A percentile compares a stretch with the other conserved stretches of the same genome.
Evolutionary conservation across 768 basidiomycete species (phyloP).

Genomic region (Mycena amicta): DNA sequence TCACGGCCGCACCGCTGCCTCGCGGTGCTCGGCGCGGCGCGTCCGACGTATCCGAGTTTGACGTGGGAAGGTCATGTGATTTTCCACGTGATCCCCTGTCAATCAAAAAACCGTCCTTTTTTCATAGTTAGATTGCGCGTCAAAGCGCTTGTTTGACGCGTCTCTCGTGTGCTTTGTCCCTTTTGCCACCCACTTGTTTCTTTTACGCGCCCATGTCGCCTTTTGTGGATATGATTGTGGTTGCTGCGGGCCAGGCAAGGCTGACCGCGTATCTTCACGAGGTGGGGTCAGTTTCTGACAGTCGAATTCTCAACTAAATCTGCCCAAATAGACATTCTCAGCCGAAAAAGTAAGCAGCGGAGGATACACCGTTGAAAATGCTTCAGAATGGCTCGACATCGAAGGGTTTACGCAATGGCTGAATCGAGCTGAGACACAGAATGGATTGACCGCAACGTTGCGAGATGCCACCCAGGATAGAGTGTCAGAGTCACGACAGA

Average conservation of each 20-base stretch:
- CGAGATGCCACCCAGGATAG: neutral
- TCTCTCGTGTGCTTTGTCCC: neutral
- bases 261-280: conserved; percentile 14
- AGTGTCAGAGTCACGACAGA: neutral
- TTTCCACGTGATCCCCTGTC: too few relatives aligned
- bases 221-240: conserved; percentile 11
- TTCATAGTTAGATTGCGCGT: neutral
- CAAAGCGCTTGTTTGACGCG: neutral
- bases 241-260: conserved; percentile 17
- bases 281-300: conserved; percentile 5
- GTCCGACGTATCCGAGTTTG: too few relatives aligned
- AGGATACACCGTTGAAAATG: conserved; percentile 7
- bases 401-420: conserved; percentile 14
- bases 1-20: too few relatives aligned
- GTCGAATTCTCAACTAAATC: neutral
- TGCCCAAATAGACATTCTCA: conserved; percentile 1
- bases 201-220: neutral
- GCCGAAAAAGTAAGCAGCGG: neutral
- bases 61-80: too few relatives aligned
- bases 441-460: neutral
- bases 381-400: conserved; percentile 16
- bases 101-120: too few relatives aligned
- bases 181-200: neutral
- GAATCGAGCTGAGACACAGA: neutral
- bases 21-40: too few relatives aligned